Evolutionary conservation across 2,329 filamentous ascomycete genomes (phyloP), one percentile per base, ranked within the genome.

Genomic region (Stenocarpella maydis): DNA sequence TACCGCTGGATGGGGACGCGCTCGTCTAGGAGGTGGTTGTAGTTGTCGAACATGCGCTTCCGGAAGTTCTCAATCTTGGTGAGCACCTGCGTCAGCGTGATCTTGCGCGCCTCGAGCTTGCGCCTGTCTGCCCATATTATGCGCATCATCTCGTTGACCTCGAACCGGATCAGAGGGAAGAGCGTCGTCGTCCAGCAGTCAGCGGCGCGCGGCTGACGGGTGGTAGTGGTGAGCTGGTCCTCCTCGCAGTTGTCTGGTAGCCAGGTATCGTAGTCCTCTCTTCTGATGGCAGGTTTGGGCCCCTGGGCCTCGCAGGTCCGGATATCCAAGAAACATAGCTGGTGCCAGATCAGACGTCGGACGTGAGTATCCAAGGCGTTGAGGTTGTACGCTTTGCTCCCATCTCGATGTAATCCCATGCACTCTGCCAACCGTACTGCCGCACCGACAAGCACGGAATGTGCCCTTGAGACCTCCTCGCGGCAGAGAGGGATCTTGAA

Each of bases 291-390:
- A 0, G 91, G 90, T 28, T 89, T 85, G 10, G 92, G 92, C 0
- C 91, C 92, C 71, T 92, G 91, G 1, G 90, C 88, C 78, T 94
- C 92, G 74, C 89, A 92, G 0, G 91, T 93, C 47, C 91, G 85
- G 68, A 93, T 86, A 76, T 94, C 92, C 10, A 95, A 83, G 76
- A 92, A 92, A 78, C 91, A 93, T 24, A 95, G 83, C 74, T 94
- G 91, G 76, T 93, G 90, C 92, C 92, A 94, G 41, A 94, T 84
- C 47, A 94, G 80, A 5, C 92, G 87, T 15, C 92, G 87, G 3
- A 93, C 84, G 65, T 94, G 91, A 0, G 88, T 90, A 74, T 94
- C 91, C 3, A 93, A 80, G 0, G 91, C 86, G 3, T 85, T 87
- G 68, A 91, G 84, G 1, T 87, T 88, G 74, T 92, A 93, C 12